Evolutionary conservation across 2,329 filamentous ascomycete genomes (phyloP).

Genomic region (Cadophora malorum): DNA sequence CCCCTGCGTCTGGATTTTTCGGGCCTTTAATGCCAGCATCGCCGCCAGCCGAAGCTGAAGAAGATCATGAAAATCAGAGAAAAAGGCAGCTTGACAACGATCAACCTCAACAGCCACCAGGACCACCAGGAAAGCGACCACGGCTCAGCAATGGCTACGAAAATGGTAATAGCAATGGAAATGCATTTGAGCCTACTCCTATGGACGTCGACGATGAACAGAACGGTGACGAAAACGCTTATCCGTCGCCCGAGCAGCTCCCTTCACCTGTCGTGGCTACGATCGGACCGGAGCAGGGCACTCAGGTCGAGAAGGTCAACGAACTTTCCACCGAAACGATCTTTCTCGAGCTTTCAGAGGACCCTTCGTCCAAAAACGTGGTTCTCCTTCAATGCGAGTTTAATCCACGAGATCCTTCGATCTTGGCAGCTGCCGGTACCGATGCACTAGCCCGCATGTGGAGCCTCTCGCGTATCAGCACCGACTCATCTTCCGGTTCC

Average conservation of each 20-base stretch:
- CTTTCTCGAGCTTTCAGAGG: slow-evolving; percentile 60
- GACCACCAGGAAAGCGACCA: slow-evolving; percentile 62
- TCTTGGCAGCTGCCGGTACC: slow-evolving; percentile 71
- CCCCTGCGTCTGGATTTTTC: slow-evolving; percentile 42
- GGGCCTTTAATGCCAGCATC: slow-evolving; percentile 43
- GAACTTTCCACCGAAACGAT: slow-evolving; percentile 65
- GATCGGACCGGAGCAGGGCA: slow-evolving; percentile 67
- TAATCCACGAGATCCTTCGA: slow-evolving; percentile 68
- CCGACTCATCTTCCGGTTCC: slow-evolving; percentile 50
- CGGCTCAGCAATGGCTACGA: slow-evolving; percentile 68
- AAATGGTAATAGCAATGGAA: slow-evolving; percentile 59
- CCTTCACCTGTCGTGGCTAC: slow-evolving; percentile 61
- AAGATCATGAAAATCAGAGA: slow-evolving; percentile 43
- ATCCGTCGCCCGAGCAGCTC: slow-evolving; percentile 63
- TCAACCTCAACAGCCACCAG: slow-evolving; percentile 56
- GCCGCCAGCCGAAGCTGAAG: slow-evolving; percentile 37
- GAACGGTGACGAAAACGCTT: slow-evolving; percentile 61
- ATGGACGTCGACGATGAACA: slow-evolving; percentile 63
- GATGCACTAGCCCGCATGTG: slow-evolving; percentile 74
- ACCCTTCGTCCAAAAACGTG: slow-evolving; percentile 55
- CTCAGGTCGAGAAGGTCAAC: slow-evolving; percentile 68
- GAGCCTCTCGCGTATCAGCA: slow-evolving; percentile 62
- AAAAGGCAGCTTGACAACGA: slow-evolving; percentile 44
- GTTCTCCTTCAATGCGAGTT: slow-evolving; percentile 73
- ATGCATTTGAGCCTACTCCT: slow-evolving; percentile 57